Evolutionary conservation across 257 asterid species (phyloP).

Genomic region (Misopates orontium): DNA sequence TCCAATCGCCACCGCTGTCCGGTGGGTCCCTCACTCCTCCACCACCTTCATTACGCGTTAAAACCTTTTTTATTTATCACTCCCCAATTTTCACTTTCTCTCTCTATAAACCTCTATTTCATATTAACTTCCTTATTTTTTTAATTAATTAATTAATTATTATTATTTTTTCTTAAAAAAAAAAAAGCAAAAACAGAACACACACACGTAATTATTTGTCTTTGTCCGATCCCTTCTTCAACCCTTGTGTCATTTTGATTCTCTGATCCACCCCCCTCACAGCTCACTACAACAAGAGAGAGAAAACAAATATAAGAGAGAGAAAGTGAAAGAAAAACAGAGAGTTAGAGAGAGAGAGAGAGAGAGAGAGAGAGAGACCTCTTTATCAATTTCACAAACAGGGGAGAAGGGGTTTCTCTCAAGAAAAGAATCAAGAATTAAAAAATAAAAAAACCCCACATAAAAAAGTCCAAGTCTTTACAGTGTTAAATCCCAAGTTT

Average conservation of each 20-base stretch:
- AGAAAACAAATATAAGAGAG: slow-evolving; percentile 10
- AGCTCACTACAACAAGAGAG: slow-evolving; percentile 34
- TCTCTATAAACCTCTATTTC: neutral
- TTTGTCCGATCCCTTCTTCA: slow-evolving; percentile 34
- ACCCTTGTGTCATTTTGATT: slow-evolving; percentile 38
- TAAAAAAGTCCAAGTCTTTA: slow-evolving; percentile 31
- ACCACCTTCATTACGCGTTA: slow-evolving; percentile 31
- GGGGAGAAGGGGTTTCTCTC: slow-evolving; percentile 42
- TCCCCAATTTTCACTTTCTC: neutral
- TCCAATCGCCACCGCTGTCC: slow-evolving; percentile 24
- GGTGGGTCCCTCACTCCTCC: slow-evolving; percentile 20
- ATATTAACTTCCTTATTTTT: neutral
- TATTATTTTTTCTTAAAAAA: neutral
- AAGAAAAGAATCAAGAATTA: slow-evolving; percentile 56
- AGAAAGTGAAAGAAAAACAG: no score
- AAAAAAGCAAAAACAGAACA: neutral
- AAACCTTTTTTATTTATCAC: neutral
- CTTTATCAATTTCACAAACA: slow-evolving; percentile 17
- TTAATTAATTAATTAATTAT: no score
- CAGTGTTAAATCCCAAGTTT: slow-evolving; percentile 32
- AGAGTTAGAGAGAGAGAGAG: slow-evolving; percentile 21
- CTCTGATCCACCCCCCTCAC: slow-evolving; percentile 38
- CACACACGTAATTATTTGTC: slow-evolving; percentile 16
- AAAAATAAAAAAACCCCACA: slow-evolving; percentile 13
- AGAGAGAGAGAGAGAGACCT: slow-evolving; percentile 14